phyloP scores from a whole-genome alignment of 352 stramenopile species.

The Plasmopara viticola region DNA sequence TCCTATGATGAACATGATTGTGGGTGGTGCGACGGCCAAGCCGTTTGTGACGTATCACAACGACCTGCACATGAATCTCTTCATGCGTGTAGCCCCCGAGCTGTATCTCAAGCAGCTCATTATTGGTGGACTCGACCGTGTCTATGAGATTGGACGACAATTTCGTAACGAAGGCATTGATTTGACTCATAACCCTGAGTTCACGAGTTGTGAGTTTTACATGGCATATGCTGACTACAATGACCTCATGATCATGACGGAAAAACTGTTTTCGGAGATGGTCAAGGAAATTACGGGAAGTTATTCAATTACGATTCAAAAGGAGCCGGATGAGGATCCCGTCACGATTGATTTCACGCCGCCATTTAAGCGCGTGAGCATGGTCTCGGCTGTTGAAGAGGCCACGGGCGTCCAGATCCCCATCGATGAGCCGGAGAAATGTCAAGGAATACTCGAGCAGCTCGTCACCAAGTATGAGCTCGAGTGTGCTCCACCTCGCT shows the following conservation, averaged over 20 bases:
- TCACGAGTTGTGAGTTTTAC: slow-evolving; percentile 98
- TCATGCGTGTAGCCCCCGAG: slow-evolving; percentile 96
- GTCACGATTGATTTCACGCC: slow-evolving; percentile 91
- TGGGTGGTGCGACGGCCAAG: slow-evolving; percentile 94
- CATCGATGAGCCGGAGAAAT: slow-evolving; percentile 65
- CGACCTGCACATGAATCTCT: slow-evolving; percentile 94
- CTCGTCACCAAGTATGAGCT: slow-evolving; percentile 68
- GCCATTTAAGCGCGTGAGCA: slow-evolving; percentile 94
- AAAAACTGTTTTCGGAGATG: slow-evolving; percentile 90
- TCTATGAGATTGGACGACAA: slow-evolving; percentile 98
- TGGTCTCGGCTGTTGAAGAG: slow-evolving; percentile 78
- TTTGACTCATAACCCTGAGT: slow-evolving; percentile 98
- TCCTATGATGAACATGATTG: slow-evolving; percentile 94
- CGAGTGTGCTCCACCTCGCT: slow-evolving; percentile 60
- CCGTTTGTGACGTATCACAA: slow-evolving; percentile 98
- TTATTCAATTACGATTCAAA: slow-evolving; percentile 87
- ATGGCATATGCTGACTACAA: slow-evolving; percentile 98
- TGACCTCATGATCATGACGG: slow-evolving; percentile 96
- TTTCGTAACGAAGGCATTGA: slow-evolving; percentile 99
- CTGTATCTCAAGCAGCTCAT: slow-evolving; percentile 97
- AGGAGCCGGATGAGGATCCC: slow-evolving; percentile 60
- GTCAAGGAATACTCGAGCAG: slow-evolving; percentile 48
- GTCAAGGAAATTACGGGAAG: slow-evolving; percentile 88
- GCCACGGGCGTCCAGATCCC: slow-evolving; percentile 61
- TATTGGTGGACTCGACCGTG: slow-evolving; percentile 95